Evolutionary conservation across 257 asterid genomes (phyloP).

Genomic region (Verbena officinalis): DNA sequence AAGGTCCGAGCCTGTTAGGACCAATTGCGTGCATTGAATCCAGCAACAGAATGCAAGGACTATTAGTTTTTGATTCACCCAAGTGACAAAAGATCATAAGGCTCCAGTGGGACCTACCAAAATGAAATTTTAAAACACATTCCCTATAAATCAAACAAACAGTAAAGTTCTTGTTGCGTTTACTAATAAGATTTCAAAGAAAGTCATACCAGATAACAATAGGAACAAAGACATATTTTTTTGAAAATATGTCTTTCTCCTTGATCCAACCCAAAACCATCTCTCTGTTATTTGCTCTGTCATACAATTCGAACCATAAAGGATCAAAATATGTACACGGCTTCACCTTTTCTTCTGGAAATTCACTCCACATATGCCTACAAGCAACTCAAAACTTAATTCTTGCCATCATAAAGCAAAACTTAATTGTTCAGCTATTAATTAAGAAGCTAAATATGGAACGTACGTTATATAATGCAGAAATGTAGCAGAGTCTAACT

Average conservation of each 20-base stretch:
- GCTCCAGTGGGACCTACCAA: slow-evolving; percentile 73
- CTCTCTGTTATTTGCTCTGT: slow-evolving; percentile 22
- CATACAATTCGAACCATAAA: slow-evolving; percentile 53
- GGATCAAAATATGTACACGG: slow-evolving; percentile 48
- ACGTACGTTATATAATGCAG: slow-evolving; percentile 49
- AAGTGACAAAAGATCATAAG: slow-evolving; percentile 73
- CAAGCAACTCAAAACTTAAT: slow-evolving; percentile 14
- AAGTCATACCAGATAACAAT: slow-evolving; percentile 64
- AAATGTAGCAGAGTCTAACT: slow-evolving; percentile 52
- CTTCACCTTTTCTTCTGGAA: slow-evolving; percentile 52
- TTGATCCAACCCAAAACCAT: slow-evolving; percentile 63
- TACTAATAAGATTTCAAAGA: not conserved
- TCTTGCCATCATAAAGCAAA: slow-evolving; percentile 1
- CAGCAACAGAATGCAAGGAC: slow-evolving; percentile 68
- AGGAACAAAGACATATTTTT: slow-evolving; percentile 67
- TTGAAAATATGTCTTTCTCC: slow-evolving; percentile 45
- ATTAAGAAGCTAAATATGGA: not conserved
- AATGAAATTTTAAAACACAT: slow-evolving; percentile 15
- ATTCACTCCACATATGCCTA: slow-evolving; percentile 55
- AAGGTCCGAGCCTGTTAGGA: slow-evolving; percentile 54
- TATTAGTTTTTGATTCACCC: slow-evolving; percentile 42
- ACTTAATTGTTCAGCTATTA: not conserved
- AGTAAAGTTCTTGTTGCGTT: not conserved
- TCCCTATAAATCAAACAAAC: not conserved
- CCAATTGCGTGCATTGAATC: slow-evolving; percentile 58